Base-by-base conservation (phyloP, 2,329 filamentous ascomycete genomes). In the Aspergillus brunneoviolaceus region DNA sequence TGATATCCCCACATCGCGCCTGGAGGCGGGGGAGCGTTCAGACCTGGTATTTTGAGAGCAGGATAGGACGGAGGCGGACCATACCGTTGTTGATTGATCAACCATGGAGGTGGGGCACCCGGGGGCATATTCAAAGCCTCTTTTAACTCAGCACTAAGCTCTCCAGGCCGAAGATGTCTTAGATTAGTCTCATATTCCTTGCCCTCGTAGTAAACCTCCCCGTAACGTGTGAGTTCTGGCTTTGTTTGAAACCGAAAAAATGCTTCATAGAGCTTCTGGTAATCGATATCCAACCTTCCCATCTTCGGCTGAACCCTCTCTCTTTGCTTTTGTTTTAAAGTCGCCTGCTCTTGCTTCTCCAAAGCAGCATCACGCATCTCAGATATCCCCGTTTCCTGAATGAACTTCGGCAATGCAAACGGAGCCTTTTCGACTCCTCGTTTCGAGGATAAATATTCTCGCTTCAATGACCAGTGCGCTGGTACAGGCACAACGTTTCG, bases 171-270 rank as follows among this genome's bases (percentile, higher is more conserved):
- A 61, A 97, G 85, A 77, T 97, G 91, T 68, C 91, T 89, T 64
- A 96, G 85, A 74, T 98, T 96, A 0, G 95, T 96, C 77, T 99
- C 95, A 72, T 91, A 95, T 74, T 99, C 95, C 76, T 99, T 99
- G 73, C 95, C 95, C 77, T 99, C 95, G 75, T 98, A 98, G 77
- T 99, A 99, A n/a, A 99, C 93, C 76, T 99, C 95, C 47, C 95
- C 95, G 69, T 96, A 99, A 49, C 93, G 86, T 33, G 95, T 98
- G 64, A 99, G 80, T 68, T 92, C 88, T 0, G 95, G 95, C 78
- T 99, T 99, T 47, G 92, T 96, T 79, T 99, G 95, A 74, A 96
- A 96, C 61, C 92, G 87, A 82, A 99, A 99, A 81, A 99, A 99
- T 4, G 95, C 95, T 74, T 98, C 95, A 79, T 98, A 98, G 57